Percentiles rank a stretch among this genome's conserved stretches.
Evolutionary conservation across 352 stramenopile genomes (phyloP).

Genomic region (Phytopythium montanum): DNA sequence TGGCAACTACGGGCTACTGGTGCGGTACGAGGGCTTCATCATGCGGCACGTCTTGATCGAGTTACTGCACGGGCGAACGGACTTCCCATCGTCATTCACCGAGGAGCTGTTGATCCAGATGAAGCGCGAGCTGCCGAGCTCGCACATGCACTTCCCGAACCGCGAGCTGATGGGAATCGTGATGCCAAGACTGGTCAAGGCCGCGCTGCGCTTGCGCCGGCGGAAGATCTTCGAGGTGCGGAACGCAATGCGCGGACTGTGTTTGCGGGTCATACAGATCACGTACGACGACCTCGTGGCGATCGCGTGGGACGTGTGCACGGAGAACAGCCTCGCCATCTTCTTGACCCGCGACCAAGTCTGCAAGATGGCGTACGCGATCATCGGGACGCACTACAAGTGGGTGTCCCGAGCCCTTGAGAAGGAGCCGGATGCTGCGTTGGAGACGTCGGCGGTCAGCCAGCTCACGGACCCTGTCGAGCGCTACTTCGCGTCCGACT

Average conservation of each 20-base stretch:
- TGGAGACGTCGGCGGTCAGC: neutral
- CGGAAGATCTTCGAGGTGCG: conserved; percentile 43
- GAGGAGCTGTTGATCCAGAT: conserved; percentile 30
- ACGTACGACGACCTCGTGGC: conserved; percentile 41
- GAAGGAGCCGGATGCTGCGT: neutral
- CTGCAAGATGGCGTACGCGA: neutral
- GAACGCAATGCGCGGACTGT: conserved; percentile 32
- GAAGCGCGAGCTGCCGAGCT: conserved; percentile 42
- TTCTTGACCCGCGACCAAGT: conserved; percentile 5
- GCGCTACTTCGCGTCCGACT: neutral
- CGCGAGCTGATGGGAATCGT: conserved; percentile 27
- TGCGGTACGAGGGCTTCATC: conserved; percentile 61
- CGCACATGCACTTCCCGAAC: conserved; percentile 44
- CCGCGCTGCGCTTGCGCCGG: conserved; percentile 31
- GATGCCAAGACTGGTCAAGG: conserved; percentile 32
- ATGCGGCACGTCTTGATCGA: conserved; percentile 7
- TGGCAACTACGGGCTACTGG: conserved; percentile 36
- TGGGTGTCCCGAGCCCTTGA: neutral
- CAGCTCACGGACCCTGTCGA: neutral
- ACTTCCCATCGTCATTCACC: conserved; percentile 11
- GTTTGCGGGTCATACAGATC: conserved; percentile 33
- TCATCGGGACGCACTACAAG: neutral
- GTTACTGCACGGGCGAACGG: conserved; percentile 5
- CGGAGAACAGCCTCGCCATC: conserved; percentile 23
- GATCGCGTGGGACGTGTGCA: conserved; percentile 35